phyloP scores from a whole-genome alignment of 129 eudicot genomes.

The Chrysanthemum lavandulifolium region DNA sequence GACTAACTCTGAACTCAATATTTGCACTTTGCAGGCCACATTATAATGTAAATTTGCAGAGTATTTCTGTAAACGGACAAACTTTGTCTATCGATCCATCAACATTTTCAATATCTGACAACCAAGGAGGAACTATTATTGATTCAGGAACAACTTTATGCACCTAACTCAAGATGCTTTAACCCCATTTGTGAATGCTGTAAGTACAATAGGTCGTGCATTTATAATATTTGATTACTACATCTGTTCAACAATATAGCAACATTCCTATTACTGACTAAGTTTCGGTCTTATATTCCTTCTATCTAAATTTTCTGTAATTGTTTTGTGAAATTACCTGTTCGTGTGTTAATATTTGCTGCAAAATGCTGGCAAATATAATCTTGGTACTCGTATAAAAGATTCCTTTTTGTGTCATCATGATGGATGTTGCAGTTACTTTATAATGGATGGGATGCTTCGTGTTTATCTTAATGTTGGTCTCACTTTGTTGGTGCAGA shows the following conservation, averaged over 20 bases:
- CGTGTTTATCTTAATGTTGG: slow-evolving; percentile 6
- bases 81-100: slow-evolving; percentile 60
- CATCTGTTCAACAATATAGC: not conserved
- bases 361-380: not conserved
- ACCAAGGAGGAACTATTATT: slow-evolving; percentile 86
- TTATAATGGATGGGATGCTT: not conserved
- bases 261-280: not conserved
- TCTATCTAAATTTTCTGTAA: not conserved
- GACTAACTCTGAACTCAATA: not conserved
- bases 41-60: slow-evolving; percentile 75
- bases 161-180: slow-evolving; percentile 87
- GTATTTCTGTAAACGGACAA: slow-evolving; percentile 86
- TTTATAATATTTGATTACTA: not conserved
- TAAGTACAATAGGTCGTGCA: slow-evolving; percentile 36
- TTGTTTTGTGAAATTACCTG: not conserved
- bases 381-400: not conserved
- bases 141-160: slow-evolving; percentile 99
- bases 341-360: not conserved
- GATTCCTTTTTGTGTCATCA: not conserved
- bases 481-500: slow-evolving; percentile 45
- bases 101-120: slow-evolving; percentile 66
- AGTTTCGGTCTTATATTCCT: not conserved
- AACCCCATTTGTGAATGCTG: slow-evolving; percentile 73
- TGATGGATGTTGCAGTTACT: not conserved
- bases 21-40: slow-evolving; percentile 69